Evolutionary conservation across 306 rosid genomes (phyloP), one percentile per base, ranked within the genome.

Genomic region (Vigna mungo): DNA sequence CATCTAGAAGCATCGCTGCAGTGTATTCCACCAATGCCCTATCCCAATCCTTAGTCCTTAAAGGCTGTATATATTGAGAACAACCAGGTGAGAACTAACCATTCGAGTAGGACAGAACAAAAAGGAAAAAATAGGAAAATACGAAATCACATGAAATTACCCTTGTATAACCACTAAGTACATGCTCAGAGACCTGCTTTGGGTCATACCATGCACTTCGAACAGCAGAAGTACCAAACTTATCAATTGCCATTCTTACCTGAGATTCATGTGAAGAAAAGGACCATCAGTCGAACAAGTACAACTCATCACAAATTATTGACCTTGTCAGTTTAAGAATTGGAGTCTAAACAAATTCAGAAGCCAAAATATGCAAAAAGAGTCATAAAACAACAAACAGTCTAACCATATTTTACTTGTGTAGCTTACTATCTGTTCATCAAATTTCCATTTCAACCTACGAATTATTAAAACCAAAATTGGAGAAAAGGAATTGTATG

Each of bases 41-140:
- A 80, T 94, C 98, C 97, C 98, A 92, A 85, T 84, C 85, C 81
- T 94, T 94, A n/a, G 71, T 56, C 90, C 90, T 90, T 79, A 94
- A 81, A 77, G 98, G 98, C 97, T 94, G 93, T 80, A 87, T 72
- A 67, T 68, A 74, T 37, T 59, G 72, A 3, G 67, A 85, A 53
- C 61, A 79, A 59, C 78, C 70, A 79, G 44, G 79, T 86, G 25
- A 90, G 75, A 65, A 75, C 58, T 75, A 41, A 65, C 51, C 76
- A 66, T 80, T 63, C 46, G 64, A 74, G 80, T 54, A 21, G 8
- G 10, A 41, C 36, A 59, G 48, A 13, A 56, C 9, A 36, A 17
- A 68, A 73, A 43, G 14, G 11, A 14, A 9, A 68, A 32, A 73
- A 53, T 49, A 73, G 44, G 37, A 16, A 60, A 58, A 64, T 32